Evolutionary conservation across 2,329 filamentous ascomycete species (phyloP).

Genomic region (Juglanconis sp.): DNA sequence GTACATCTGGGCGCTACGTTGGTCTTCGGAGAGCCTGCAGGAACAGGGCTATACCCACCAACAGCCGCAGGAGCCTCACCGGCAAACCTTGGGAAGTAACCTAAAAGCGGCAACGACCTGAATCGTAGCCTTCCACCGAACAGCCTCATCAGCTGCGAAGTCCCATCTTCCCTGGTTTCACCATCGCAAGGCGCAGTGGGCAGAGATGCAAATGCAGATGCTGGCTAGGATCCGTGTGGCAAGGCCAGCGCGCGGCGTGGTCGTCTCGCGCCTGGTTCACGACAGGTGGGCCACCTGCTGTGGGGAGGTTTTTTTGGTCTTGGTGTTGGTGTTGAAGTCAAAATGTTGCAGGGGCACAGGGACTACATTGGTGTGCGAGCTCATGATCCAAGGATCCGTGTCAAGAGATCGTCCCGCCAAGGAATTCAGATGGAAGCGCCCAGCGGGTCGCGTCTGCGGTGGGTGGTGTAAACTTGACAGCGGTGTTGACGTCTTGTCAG

Average conservation of each 20-base stretch:
- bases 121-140: neutral
- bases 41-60: neutral
- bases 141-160: neutral
- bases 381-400: neutral
- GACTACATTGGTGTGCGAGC: neutral
- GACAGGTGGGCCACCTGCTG: neutral
- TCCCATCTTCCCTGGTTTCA: constrained; percentile 11
- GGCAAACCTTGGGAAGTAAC: neutral
- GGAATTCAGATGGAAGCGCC: neutral
- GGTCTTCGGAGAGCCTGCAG: too few relatives aligned
- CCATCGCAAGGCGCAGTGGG: constrained; percentile 6
- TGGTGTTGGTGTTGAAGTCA: neutral
- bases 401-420: neutral
- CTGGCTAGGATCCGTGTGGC: neutral
- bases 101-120: neutral
- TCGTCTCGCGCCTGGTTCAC: too few relatives aligned
- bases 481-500: neutral
- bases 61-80: neutral
- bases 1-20: too few relatives aligned
- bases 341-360: neutral
- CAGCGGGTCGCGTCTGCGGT: too few relatives aligned
- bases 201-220: constrained; percentile 7
- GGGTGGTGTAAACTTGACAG: too few relatives aligned
- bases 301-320: neutral
- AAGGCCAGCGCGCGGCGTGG: neutral